Base-by-base conservation (phyloP, 345 rosid genomes). In the Sonneratia alba region DNA sequence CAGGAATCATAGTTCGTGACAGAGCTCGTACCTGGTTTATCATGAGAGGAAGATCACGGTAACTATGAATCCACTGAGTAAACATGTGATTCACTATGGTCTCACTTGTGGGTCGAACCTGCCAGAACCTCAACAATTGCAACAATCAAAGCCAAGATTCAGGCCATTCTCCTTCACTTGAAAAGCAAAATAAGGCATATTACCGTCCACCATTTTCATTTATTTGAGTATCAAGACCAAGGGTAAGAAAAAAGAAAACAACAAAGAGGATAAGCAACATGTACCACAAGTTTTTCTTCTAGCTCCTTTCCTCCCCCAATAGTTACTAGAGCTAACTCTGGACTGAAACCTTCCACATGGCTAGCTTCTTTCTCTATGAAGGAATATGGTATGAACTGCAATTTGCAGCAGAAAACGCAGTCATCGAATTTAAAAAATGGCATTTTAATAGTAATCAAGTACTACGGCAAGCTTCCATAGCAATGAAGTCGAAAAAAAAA, bases 321-420 rank as follows among this genome's bases (percentile, higher is more conserved):
- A 4, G 97, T 91, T 24, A 94, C 97, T 38, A 94, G 79, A 24
- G 98, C 97, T 72, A 94, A 77, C 61, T 91, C 98, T 6, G 97
- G 97, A 78, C 96, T 91, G 74, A 94, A 94, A 9, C 97, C 98
- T 75, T 94, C 98, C 15, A 90, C 93, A 56, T 90, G 97, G 77
- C 93, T 88, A 81, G 97, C 96, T 88, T 94, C 96, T 83, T 94
- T 91, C 91, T 94, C 98, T 71, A 94, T 87, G 70, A 94, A 91
- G 5, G 98, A 94, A 82, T 90, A 91, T 21, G 98, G 97, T 86
- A 91, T 94, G 80, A 94, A 85, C 96, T 88, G 78, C 83, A 86
- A 70, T 65, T 62, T 62, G 66, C 66, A 36, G 66, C 43, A 42
- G 15, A 73, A 68, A 0, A 64, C 18, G 16, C 34, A 64, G 16